Conservation (phyloP, 768 basidiomycete species). For the Mycena capillaripes region DNA sequence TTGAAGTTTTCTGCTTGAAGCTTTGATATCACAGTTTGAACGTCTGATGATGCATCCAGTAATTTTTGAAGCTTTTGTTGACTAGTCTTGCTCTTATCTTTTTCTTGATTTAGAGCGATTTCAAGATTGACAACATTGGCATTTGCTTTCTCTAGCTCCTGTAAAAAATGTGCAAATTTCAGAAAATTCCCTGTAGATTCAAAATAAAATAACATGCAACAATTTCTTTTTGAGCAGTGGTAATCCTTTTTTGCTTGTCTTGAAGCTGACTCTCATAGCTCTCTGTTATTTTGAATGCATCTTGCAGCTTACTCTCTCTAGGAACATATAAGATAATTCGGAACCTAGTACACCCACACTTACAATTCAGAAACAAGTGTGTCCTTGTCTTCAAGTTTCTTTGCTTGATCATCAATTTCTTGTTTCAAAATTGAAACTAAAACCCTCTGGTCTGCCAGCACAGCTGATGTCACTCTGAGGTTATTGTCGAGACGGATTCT, state of each 20-base stretch:
- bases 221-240: neutral
- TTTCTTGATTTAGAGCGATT: too few relatives aligned
- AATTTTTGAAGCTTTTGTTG: too few relatives aligned
- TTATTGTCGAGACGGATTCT: neutral
- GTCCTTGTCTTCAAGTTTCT: neutral
- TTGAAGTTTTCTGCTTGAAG: too few relatives aligned
- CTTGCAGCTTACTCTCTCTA: neutral
- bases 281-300: too few relatives aligned
- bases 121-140: too few relatives aligned
- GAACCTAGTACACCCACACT: neutral
- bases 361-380: neutral
- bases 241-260: neutral
- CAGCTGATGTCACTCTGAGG: neutral
- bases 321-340: neutral
- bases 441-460: neutral
- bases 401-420: neutral
- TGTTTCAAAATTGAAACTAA: neutral
- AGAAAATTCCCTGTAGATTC: neutral
- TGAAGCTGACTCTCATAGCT: too few relatives aligned
- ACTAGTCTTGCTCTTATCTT: too few relatives aligned
- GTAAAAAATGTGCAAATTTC: neutral
- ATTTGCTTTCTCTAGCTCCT: neutral
- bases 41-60: too few relatives aligned
- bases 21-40: too few relatives aligned
- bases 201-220: neutral